Evolutionary conservation across 225 moss, liverwort and hornwort genomes (phyloP).

Genomic region (Polytrichum formosum): DNA sequence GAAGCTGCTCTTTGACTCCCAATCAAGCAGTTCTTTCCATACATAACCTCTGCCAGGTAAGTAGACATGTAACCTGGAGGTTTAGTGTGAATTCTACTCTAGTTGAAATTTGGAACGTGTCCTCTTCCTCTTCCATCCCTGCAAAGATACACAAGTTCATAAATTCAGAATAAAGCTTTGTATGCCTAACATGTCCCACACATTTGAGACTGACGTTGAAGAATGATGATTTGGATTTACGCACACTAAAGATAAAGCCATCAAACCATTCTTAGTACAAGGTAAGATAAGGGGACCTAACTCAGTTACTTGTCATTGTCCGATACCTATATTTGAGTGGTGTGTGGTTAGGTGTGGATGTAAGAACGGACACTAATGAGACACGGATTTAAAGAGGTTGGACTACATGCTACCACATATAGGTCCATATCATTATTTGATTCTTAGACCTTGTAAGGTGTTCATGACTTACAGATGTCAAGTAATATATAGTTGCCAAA

Average conservation of each 20-base stretch:
- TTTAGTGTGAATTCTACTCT: slow-evolving; percentile 10
- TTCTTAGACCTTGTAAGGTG: no score
- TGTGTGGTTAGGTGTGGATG: background rate
- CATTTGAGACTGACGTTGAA: no score
- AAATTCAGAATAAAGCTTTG: background rate
- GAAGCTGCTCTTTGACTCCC: no score
- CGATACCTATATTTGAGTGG: background rate
- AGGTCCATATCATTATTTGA: no score
- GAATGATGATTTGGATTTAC: no score
- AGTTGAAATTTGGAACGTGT: slow-evolving; percentile 24
- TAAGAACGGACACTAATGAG: background rate
- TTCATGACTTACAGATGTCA: slow-evolving; percentile 57
- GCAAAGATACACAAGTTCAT: slow-evolving; percentile 1
- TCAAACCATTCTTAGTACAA: background rate
- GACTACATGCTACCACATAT: background rate
- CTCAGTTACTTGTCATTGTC: background rate
- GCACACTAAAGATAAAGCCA: background rate
- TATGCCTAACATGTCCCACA: no score
- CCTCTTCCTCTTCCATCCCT: slow-evolving; percentile 33
- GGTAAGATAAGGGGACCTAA: background rate
- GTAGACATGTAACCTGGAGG: no score
- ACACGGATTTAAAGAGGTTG: background rate
- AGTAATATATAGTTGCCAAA: slow-evolving; percentile 48
- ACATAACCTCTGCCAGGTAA: no score
- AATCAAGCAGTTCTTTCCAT: no score